Percentiles rank a stretch among this genome's conserved stretches.
These are phyloP conservation scores for Leavenworthia alabamica DNA, from an alignment of 345 rosid genomes.

Conservation along the genomic window DNA sequence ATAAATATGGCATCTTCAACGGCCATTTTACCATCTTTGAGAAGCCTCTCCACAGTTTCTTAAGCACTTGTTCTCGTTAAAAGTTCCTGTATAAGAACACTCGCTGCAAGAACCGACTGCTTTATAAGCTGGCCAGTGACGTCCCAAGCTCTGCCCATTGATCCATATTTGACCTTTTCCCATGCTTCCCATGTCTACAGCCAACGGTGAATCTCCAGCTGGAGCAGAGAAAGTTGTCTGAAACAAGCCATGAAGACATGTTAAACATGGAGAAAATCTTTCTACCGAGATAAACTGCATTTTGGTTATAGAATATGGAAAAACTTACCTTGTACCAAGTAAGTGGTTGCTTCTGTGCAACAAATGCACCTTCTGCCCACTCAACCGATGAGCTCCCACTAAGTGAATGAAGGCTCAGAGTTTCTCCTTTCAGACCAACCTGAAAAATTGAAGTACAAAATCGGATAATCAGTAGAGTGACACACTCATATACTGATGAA, in stretches of 20 bases:
- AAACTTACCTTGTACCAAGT: conserved; percentile 84
- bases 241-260: conserved; percentile 6
- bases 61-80: conserved; percentile 65
- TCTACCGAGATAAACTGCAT: not conserved
- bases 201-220: conserved; percentile 72
- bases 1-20: not conserved
- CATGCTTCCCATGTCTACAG: conserved; percentile 90
- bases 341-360: conserved; percentile 73
- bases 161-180: conserved; percentile 99
- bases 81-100: conserved; percentile 73
- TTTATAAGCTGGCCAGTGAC: conserved; percentile 91
- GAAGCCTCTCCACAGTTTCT: conserved; percentile 91
- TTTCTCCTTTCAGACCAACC: conserved; percentile 95
- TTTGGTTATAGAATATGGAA: not conserved
- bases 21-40: conserved; percentile 64
- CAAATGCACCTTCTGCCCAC: conserved; percentile 80
- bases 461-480: not conserved
- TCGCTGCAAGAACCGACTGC: conserved; percentile 63
- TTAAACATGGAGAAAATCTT: not conserved
- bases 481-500: not conserved
- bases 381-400: conserved; percentile 83
- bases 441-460: conserved; percentile 22
- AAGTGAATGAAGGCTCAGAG: conserved; percentile 76
- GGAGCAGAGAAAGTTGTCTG: conserved; percentile 92
- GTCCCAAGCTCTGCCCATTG: conserved; percentile 83